Base-by-base conservation (phyloP, 805 yeast species). In the Ogataea nitratoaversa region DNA sequence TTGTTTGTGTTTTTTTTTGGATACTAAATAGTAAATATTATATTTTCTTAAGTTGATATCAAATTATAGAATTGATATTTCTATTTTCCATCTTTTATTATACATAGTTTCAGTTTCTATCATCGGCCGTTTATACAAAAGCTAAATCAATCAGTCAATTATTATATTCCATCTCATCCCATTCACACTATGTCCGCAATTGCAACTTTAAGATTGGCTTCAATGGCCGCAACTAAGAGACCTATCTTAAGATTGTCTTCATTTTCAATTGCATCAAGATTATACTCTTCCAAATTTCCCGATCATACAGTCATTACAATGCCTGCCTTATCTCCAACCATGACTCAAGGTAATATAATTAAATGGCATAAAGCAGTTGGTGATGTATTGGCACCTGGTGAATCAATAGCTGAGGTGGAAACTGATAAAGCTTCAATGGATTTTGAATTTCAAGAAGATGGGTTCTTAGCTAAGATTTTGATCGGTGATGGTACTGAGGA, bases 321-420 rank as follows among this genome's bases (percentile, higher is more conserved):
- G 99, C 99, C 99, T 36, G 99, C 99, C 8, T 72, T 93, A 57
- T 91, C 98, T n/a, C 99, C 99, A 50, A 93, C 99, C 40, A 93
- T 93, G 99, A 85, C 96, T 46, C 91, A 86, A 61, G 99, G 99
- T 62, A 83, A 79, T 65, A 71, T 93, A 50, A 91, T 91, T 30
- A 72, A 78, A 44, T 93, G 99, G 99, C 76, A 80, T 62, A 93
- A 90, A 72, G 66, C 76, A 33, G 86, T 82, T 29, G 99, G 99
- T 59, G 99, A 93, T 63, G 68, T 78, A 64, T 78, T 93, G 51
- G 57, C 75, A 23, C 93, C 97, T 17, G 99, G 99, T 66, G 97
- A 90, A 61, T 82, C 93, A 34, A 78, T 91, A 53, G 97, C 96
- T 44, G 98, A 91, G 70, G 84, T 91, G 50, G 99, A 91, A 71